A percentile compares a stretch with the other conserved stretches of the same genome.
Conservation (phyloP, 176 grass and related monocot genomes). For the Bothriochloa decipiens region DNA sequence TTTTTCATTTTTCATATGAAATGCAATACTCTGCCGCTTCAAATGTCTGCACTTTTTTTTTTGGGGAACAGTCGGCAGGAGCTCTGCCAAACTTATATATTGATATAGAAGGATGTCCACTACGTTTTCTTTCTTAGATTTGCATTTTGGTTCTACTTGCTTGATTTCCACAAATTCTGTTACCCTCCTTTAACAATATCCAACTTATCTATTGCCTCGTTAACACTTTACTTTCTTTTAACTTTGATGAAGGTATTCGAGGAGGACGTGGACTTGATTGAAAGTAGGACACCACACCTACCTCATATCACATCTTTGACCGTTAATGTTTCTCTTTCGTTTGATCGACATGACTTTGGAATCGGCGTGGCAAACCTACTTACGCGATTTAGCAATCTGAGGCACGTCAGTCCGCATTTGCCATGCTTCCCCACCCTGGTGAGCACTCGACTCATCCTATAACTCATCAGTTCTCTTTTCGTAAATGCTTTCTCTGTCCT, state of each 20-base stretch:
- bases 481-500: background rate
- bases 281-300: background rate
- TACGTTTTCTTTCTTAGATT: too few species aligned
- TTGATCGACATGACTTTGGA: background rate
- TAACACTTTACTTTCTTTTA: background rate
- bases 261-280: background rate
- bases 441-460: background rate
- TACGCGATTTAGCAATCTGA: background rate
- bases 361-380: background rate
- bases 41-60: too few species aligned
- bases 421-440: background rate
- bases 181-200: background rate
- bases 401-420: background rate
- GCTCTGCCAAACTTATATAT: too few species aligned
- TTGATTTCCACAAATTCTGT: background rate
- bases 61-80: too few species aligned
- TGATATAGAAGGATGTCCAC: too few species aligned
- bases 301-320: constrained; percentile 5
- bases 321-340: background rate
- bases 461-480: too few species aligned
- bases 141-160: background rate
- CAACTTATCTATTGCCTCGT: background rate
- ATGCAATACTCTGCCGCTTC: too few species aligned
- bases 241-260: background rate
- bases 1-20: too few species aligned